Evolutionary conservation across 2,329 filamentous ascomycete genomes (phyloP).

Genomic region (Trichoderma asperellum): DNA sequence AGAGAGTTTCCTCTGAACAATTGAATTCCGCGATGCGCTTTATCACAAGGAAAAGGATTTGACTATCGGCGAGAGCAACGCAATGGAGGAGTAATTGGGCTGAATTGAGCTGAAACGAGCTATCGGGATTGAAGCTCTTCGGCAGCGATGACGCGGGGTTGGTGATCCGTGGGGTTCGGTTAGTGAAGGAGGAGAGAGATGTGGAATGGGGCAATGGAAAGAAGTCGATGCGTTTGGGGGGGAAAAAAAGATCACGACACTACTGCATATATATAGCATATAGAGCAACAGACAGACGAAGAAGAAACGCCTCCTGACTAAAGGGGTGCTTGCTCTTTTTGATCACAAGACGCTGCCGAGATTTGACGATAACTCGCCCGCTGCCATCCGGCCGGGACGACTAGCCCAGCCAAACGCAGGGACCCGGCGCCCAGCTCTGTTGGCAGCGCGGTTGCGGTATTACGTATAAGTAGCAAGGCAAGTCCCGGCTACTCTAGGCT

Average conservation of each 20-base stretch:
- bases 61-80: not conserved
- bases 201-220: not conserved
- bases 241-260: not conserved
- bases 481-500: constrained; percentile 29
- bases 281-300: constrained; percentile 25
- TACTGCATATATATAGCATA: not conserved
- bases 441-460: not conserved
- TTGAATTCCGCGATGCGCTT: not conserved
- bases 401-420: not conserved
- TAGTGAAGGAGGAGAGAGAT: not conserved
- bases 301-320: constrained; percentile 2
- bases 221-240: constrained; percentile 8
- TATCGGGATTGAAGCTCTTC: not conserved
- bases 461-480: not conserved
- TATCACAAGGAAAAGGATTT: not conserved
- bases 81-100: not conserved
- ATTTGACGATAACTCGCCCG: constrained; percentile 18
- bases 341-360: constrained; percentile 25
- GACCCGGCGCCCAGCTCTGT: constrained; percentile 3
- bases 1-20: not conserved
- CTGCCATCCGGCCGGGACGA: constrained; percentile 20
- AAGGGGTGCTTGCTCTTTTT: constrained; percentile 9
- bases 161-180: constrained; percentile 22
- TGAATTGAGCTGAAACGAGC: not conserved
- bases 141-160: constrained; percentile 25